phyloP scores from a whole-genome alignment of 305 asterid species.

The Caryopteris hybrid region DNA sequence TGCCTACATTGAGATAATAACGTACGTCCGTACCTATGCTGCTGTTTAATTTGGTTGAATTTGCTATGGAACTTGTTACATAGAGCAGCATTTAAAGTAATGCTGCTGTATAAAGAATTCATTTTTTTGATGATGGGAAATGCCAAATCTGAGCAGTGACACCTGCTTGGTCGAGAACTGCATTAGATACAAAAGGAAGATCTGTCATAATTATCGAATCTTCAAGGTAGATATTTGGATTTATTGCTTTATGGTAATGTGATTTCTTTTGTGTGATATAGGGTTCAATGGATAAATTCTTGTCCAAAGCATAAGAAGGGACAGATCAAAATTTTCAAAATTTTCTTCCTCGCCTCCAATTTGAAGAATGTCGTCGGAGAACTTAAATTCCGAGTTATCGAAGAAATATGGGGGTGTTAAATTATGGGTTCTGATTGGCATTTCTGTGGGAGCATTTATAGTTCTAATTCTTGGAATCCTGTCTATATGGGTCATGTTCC shows the following conservation, averaged over 20 bases:
- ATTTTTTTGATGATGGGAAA: constrained; percentile 4
- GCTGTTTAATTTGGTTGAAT: constrained; percentile 4
- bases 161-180: neutral
- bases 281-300: constrained; percentile 46
- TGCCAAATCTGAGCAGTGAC: neutral
- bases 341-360: neutral
- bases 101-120: too few relatives aligned
- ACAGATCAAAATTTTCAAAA: constrained; percentile 2
- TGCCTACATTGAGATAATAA: neutral
- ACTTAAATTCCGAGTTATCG: constrained; percentile 51
- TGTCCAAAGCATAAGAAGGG: constrained; percentile 4
- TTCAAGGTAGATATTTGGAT: constrained; percentile 5
- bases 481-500: constrained; percentile 68
- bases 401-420: constrained; percentile 64
- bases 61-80: neutral
- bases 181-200: neutral
- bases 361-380: constrained; percentile 45
- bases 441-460: constrained; percentile 67
- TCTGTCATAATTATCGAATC: neutral
- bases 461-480: constrained; percentile 70
- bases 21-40: neutral
- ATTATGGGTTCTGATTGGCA: constrained; percentile 79
- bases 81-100: constrained; percentile 2
- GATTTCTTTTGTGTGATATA: constrained; percentile 36
- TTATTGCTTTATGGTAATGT: constrained; percentile 20